Evolutionary conservation across 768 basidiomycete genomes (phyloP).

Genomic region (Paxillus involutus): DNA sequence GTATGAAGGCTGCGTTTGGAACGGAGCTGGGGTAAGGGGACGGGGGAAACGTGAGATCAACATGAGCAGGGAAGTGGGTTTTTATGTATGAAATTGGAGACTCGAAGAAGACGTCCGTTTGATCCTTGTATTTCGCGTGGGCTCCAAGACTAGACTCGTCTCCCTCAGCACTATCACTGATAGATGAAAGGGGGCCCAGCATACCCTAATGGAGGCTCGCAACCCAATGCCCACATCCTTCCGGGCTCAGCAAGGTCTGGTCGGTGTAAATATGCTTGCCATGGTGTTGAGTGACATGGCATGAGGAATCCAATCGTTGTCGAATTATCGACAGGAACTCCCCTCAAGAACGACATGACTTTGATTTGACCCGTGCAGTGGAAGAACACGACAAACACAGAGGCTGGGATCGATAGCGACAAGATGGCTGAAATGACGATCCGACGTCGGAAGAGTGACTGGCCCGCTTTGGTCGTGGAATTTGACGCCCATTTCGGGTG

Average conservation of each 20-base stretch:
- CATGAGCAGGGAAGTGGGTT: slow-evolving; percentile 61
- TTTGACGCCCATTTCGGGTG: not conserved
- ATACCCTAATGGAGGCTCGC: slow-evolving; percentile 89
- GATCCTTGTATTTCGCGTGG: slow-evolving; percentile 64
- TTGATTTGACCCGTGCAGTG: slow-evolving; percentile 81
- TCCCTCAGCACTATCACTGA: slow-evolving; percentile 8
- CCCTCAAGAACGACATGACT: slow-evolving; percentile 68
- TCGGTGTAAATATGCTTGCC: slow-evolving; percentile 84
- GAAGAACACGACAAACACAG: slow-evolving; percentile 68
- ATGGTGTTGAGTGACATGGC: slow-evolving; percentile 97
- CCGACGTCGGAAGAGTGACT: slow-evolving; percentile 30
- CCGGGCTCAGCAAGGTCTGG: slow-evolving; percentile 53
- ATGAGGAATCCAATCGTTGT: slow-evolving; percentile 77
- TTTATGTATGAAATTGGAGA: slow-evolving; percentile 67
- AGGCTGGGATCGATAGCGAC: slow-evolving; percentile 55
- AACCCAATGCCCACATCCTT: slow-evolving; percentile 81
- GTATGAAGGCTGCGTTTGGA: slow-evolving; percentile 40
- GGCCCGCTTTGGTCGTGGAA: not conserved
- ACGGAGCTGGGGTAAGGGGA: slow-evolving; percentile 55
- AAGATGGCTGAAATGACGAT: slow-evolving; percentile 42
- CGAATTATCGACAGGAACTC: slow-evolving; percentile 49
- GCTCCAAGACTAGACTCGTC: slow-evolving; percentile 40
- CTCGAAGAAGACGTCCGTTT: slow-evolving; percentile 79
- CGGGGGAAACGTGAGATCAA: slow-evolving; percentile 63
- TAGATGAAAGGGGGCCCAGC: slow-evolving; percentile 24